Evolutionary conservation across 805 yeast genomes (phyloP), one percentile per base, ranked within the genome.

Genomic region (Candida sithepensis): DNA sequence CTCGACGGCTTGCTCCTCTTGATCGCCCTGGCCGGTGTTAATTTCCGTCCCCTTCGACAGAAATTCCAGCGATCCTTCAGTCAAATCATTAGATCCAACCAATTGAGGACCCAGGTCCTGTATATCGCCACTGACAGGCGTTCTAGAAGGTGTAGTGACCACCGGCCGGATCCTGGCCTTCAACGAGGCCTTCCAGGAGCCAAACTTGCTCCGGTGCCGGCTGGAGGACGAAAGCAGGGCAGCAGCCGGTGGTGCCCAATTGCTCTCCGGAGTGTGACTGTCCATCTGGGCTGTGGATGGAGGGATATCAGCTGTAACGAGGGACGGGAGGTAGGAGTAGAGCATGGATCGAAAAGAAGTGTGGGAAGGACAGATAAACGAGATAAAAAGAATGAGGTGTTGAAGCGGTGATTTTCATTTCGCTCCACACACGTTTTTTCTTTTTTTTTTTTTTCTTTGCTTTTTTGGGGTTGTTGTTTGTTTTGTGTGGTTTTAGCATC

Each of bases 121-220:
- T 26, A 12, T 26, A 8, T 26, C 30, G 30, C 12, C 30, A 26
- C 30, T 26, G 8, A 8, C 4, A 8, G 36, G 18, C 16, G 43
- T 41, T 3, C 46, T 42, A 13, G 5, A 8, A 13, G 36, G 36
- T 10, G 16, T 14, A 14, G 6, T 32, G 36, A 13, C 18, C 21
- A 14, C 34, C n/a, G 38, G 21, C 40, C 47, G 56, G 8, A 56
- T 46, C 30, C 48, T 55, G 14, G 57, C 42, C 41, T 54, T 58
- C n/a, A 58, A 19, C 1, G 57, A 37, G 20, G 41, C 47, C 5
- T 55, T 51, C 62, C 62, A 58, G 7, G 56, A 53, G 30, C 54
- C 52, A 34, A 34, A 34, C 34, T 14, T 30, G 34, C 34, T 30
- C 16, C 14, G 8, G 16, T 30, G 34, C 34, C 34, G 34, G 13